Base-by-base conservation (phyloP, 2,329 filamentous ascomycete species). In the Ophiostoma sp. region DNA sequence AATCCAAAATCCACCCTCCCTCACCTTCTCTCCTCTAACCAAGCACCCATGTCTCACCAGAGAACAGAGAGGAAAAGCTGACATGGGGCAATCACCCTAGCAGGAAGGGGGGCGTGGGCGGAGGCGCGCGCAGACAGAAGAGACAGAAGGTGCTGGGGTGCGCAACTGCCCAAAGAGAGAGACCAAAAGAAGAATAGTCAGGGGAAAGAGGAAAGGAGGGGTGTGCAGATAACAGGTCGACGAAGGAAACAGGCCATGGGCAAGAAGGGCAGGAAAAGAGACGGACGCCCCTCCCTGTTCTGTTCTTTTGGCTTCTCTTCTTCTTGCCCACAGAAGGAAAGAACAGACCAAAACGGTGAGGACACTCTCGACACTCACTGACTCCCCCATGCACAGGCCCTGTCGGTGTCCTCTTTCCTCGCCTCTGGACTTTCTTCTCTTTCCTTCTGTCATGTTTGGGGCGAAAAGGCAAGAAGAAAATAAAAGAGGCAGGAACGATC, bases 391-490 rank as follows among this genome's bases (percentile, higher is more conserved):
- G 33, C 33, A 64, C n/a, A 64, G 33, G 17, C 19, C 59, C 33
- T 17, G 19, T 25, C 50, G 12, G 15, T 22, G 52, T 25, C 55
- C 42, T 48, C 42, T 85, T 85, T 55, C 69, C 63, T 59, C 25
- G 69, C 71, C 63, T 52, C 52, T 69, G 11, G 8, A 25, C 19
- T 42, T 64, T 70, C 36, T 69, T 31, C 36, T 66, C 61, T 45
- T 66, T 48, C 50, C 68, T 22, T 31, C 42, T 42, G 36, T 70
- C 64, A 71, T 74, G 71, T 75, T 70, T 76, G 72, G 76, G 70
- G 74, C 74, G 75, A 82, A 80, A 77, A 81, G n/a, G 5, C 22
- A n/a, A 31, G 31, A 82, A 82, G 80, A 81, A 82, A 79, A 82
- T 80, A 57, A 55, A 69, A 39, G 50, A 63, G 79, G 77, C 78